phyloP scores from a whole-genome alignment of 148 eudicot species.

The Camellia lanceoleosa region DNA sequence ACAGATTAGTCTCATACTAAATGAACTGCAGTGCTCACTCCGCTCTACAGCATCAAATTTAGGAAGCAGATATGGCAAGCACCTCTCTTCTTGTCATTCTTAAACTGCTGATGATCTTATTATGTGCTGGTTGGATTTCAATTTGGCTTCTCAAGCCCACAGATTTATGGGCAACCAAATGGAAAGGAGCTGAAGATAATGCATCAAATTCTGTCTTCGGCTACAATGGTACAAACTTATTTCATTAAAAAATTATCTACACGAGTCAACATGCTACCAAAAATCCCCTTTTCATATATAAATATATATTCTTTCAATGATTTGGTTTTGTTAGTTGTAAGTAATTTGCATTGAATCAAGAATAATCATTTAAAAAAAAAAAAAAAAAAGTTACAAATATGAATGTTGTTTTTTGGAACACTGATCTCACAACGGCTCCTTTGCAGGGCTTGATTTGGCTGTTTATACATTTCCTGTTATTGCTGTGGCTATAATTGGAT shows the following conservation, averaged over 20 bases:
- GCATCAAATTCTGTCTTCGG: constrained; percentile 43
- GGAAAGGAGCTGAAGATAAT: constrained; percentile 57
- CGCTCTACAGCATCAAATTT: constrained; percentile 1
- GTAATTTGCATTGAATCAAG: no score
- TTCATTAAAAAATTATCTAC: background rate
- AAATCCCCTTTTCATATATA: constrained; percentile 11
- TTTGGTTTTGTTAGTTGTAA: no score
- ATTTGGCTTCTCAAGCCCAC: constrained; percentile 92
- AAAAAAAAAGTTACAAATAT: background rate
- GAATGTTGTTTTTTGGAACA: background rate
- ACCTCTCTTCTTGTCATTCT: constrained; percentile 27
- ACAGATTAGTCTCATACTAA: background rate
- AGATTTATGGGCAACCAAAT: constrained; percentile 60
- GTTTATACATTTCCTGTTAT: constrained; percentile 62
- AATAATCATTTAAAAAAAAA: no score
- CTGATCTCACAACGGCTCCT: constrained; percentile 5
- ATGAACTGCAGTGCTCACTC: background rate
- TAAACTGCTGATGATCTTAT: constrained; percentile 40
- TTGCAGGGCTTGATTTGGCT: constrained; percentile 64
- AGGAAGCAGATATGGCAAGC: constrained; percentile 46
- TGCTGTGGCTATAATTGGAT: constrained; percentile 54
- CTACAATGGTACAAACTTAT: constrained; percentile 49
- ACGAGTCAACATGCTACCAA: constrained; percentile 7
- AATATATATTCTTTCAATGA: no score
- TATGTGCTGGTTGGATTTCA: constrained; percentile 51